Evolutionary conservation across 352 stramenopile genomes (phyloP).

Genomic region (Pythium monospermum): DNA sequence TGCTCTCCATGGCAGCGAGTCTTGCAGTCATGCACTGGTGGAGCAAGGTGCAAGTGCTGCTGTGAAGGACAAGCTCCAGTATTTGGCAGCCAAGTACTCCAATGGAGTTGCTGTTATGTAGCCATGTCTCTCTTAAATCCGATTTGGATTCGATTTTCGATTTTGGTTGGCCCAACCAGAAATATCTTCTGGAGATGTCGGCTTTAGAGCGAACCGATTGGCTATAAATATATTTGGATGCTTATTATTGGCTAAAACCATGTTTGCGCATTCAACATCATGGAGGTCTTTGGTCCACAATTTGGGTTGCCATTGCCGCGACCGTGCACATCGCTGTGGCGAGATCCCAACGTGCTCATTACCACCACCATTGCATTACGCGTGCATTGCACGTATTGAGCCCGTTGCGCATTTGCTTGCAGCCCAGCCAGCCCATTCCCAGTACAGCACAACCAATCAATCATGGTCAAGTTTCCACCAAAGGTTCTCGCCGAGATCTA

Average conservation of each 20-base stretch:
- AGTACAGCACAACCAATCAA: background rate
- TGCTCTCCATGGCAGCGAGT: conserved; percentile 36
- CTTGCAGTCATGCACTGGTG: conserved; percentile 28
- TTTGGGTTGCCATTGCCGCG: background rate
- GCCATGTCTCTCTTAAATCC: conserved; percentile 23
- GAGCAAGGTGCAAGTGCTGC: conserved; percentile 28
- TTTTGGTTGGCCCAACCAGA: background rate
- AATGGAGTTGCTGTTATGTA: too few relatives aligned
- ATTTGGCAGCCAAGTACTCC: conserved; percentile 23
- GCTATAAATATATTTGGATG: too few relatives aligned
- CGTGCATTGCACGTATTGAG: background rate
- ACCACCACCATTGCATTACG: background rate
- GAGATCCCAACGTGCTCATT: conserved; percentile 15
- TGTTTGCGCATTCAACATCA: conserved; percentile 42
- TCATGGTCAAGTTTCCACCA: conserved; percentile 34
- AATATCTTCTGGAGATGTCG: conserved; percentile 19
- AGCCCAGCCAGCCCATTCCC: background rate
- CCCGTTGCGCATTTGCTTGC: background rate
- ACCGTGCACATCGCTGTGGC: background rate
- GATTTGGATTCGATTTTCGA: background rate
- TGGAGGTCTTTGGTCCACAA: conserved; percentile 9
- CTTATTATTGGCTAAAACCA: conserved; percentile 12
- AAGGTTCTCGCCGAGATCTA: conserved; percentile 80
- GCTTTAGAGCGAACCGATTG: too few relatives aligned
- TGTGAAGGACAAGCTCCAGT: conserved; percentile 36